These are phyloP conservation scores for Tetragonia tetragonoides DNA, from an alignment of 148 eudicot species.

Conservation along the genomic window DNA sequence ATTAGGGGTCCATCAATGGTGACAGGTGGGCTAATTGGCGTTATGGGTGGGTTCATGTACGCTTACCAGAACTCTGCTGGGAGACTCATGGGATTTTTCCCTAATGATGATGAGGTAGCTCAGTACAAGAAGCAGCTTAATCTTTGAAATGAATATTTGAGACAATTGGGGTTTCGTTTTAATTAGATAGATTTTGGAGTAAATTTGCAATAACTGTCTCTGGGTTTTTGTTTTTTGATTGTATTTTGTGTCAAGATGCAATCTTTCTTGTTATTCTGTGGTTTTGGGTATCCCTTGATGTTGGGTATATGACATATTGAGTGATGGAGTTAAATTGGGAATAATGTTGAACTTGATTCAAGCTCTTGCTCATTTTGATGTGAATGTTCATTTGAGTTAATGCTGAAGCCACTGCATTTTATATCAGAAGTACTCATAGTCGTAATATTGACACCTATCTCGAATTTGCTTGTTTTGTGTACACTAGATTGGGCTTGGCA, in stretches of 20 bases:
- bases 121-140: conserved; percentile 49
- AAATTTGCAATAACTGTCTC: conserved; percentile 1
- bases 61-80: conserved; percentile 95
- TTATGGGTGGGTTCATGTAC: conserved; percentile 94
- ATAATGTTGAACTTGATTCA: conserved; percentile 5
- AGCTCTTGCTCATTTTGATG: background rate
- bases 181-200: conserved; percentile 9
- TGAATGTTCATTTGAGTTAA: background rate
- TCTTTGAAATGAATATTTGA: conserved; percentile 12
- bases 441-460: too few species aligned
- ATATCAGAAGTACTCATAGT: background rate
- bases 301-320: background rate
- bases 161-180: background rate
- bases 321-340: background rate
- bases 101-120: conserved; percentile 89
- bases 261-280: background rate
- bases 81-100: conserved; percentile 96
- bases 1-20: conserved; percentile 94
- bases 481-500: background rate
- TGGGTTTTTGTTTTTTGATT: conserved; percentile 1
- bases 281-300: background rate
- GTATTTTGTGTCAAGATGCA: conserved; percentile 3
- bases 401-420: background rate
- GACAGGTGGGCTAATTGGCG: conserved; percentile 84
- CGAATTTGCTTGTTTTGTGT: background rate